phyloP scores from a whole-genome alignment of 2,329 filamentous ascomycete species.

The Metarhizium sp. region DNA sequence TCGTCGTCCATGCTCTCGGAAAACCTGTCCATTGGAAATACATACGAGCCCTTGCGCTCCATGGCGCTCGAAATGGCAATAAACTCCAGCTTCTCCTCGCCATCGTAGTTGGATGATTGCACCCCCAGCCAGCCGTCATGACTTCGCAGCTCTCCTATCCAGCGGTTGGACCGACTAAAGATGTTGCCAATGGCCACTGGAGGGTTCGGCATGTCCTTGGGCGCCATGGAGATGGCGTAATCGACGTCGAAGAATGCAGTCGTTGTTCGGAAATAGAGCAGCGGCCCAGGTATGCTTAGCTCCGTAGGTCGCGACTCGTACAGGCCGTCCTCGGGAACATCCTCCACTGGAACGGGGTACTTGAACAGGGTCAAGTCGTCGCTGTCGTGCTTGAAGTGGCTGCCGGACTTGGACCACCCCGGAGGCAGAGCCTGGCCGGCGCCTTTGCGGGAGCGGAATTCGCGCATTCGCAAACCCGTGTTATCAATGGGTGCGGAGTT shows the following conservation, averaged over 20 bases:
- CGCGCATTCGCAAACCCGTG: constrained; percentile 29
- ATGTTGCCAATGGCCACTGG: constrained; percentile 34
- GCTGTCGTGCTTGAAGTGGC: constrained; percentile 29
- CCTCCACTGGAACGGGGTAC: constrained; percentile 32
- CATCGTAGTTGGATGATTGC: constrained; percentile 36
- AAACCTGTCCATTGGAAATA: constrained; percentile 29
- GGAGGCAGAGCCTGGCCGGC: constrained; percentile 22
- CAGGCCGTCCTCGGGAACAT: constrained; percentile 18
- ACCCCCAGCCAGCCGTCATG: constrained; percentile 36
- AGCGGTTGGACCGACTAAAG: constrained; percentile 24
- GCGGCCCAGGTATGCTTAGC: constrained; percentile 25
- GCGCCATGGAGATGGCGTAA: constrained; percentile 25
- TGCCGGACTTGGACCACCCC: constrained; percentile 29
- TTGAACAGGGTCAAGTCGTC: constrained; percentile 29
- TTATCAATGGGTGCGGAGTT: constrained; percentile 25
- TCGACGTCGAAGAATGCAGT: constrained; percentile 31
- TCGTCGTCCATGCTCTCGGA: constrained; percentile 31
- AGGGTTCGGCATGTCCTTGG: constrained; percentile 26
- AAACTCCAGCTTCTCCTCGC: constrained; percentile 34
- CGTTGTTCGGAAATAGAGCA: constrained; percentile 30
- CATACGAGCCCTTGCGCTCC: constrained; percentile 31
- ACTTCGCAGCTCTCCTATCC: constrained; percentile 33
- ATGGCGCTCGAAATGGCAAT: constrained; percentile 31
- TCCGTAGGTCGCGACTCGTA: constrained; percentile 21
- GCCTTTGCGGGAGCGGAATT: constrained; percentile 24